phyloP scores from a whole-genome alignment of 306 rosid genomes.

The Psophocarpus tetragonolobus region DNA sequence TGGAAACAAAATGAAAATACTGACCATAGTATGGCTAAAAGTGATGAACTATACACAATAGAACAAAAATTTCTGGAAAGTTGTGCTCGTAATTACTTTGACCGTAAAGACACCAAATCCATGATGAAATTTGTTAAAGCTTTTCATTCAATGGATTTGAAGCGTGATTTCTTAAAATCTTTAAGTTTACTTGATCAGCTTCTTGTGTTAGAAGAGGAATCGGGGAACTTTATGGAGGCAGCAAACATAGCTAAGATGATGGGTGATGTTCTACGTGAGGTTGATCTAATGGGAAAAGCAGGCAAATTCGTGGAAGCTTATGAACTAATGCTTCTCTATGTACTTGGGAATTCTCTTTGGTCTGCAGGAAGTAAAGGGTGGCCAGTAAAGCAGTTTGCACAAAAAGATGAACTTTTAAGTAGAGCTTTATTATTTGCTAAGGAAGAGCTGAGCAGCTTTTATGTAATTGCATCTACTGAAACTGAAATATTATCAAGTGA shows the following conservation, averaged over 20 bases:
- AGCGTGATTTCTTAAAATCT: slow-evolving; percentile 58
- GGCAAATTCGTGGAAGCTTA: slow-evolving; percentile 54
- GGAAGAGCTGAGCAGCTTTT: slow-evolving; percentile 36
- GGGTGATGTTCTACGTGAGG: slow-evolving; percentile 50
- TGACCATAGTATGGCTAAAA: slow-evolving; percentile 22
- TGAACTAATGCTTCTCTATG: slow-evolving; percentile 44
- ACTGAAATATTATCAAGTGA: slow-evolving; percentile 49
- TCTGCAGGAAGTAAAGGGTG: slow-evolving; percentile 63
- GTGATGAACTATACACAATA: slow-evolving; percentile 36
- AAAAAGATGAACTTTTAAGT: slow-evolving; percentile 49
- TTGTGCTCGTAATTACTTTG: slow-evolving; percentile 60
- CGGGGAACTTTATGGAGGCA: slow-evolving; percentile 67
- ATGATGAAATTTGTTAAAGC: slow-evolving; percentile 80
- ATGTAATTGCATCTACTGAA: slow-evolving; percentile 48
- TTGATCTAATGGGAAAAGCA: slow-evolving; percentile 61
- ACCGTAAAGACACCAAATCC: slow-evolving; percentile 45
- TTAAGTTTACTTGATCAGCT: slow-evolving; percentile 58
- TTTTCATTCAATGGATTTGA: slow-evolving; percentile 52
- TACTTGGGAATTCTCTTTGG: slow-evolving; percentile 69
- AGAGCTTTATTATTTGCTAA: slow-evolving; percentile 55
- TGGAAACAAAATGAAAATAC: slow-evolving; percentile 59
- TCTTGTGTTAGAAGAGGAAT: slow-evolving; percentile 64
- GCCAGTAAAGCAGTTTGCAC: slow-evolving; percentile 59
- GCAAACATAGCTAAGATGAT: slow-evolving; percentile 53
- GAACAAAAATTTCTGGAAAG: slow-evolving; percentile 62